phyloP scores from a whole-genome alignment of 495 filamentous ascomycete genomes.

The Geoglossum glabrum region DNA sequence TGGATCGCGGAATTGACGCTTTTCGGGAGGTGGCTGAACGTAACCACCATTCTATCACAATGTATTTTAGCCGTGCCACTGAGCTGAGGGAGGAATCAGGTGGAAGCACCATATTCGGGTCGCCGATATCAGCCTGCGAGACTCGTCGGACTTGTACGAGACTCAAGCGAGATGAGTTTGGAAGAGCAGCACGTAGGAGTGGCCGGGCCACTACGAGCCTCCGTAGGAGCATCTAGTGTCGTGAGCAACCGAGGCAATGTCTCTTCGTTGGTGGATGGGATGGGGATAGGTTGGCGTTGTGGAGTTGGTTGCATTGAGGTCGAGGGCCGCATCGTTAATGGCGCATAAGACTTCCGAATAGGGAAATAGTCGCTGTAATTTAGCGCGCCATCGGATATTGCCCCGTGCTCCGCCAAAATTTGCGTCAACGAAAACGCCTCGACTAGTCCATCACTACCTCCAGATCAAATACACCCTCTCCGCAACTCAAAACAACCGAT shows the following conservation, averaged over 20 bases:
- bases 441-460: background rate
- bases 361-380: background rate
- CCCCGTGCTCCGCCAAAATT: conserved; percentile 2
- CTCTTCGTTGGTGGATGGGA: background rate
- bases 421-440: conserved; percentile 2
- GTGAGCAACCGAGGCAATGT: background rate
- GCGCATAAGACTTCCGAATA: background rate
- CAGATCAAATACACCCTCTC: background rate
- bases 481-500: conserved; percentile 19
- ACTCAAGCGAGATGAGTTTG: conserved; percentile 27
- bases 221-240: conserved; percentile 24
- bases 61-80: background rate
- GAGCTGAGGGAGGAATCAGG: background rate
- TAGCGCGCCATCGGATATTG: background rate
- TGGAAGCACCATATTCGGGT: conserved; percentile 48
- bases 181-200: conserved; percentile 21
- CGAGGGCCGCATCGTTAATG: background rate
- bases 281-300: background rate
- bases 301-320: conserved; percentile 1
- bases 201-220: conserved; percentile 22
- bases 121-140: conserved; percentile 40
- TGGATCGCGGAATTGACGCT: conserved; percentile 79
- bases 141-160: conserved; percentile 30
- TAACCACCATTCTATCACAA: conserved; percentile 71
- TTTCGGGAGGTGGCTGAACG: conserved; percentile 63